Percentiles rank a stretch among this genome's conserved stretches.
Evolutionary conservation across 371 early-diverging fungal genomes (phyloP).

Genomic region (Apophysomyces variabilis): DNA sequence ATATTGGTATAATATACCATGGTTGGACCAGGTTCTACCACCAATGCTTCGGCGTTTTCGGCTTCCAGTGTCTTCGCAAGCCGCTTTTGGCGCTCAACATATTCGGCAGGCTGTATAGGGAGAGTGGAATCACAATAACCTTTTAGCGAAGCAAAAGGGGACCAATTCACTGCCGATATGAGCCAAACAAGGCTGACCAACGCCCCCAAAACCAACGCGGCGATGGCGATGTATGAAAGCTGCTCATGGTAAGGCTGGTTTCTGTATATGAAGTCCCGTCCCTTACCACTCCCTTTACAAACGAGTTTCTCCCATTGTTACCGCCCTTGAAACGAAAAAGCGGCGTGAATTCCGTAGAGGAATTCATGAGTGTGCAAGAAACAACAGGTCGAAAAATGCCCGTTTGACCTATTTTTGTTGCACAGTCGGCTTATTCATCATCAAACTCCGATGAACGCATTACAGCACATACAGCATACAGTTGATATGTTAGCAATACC

Average conservation of each 20-base stretch:
- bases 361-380: neutral
- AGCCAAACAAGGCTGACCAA: neutral
- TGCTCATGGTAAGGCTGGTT: neutral
- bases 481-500: no score
- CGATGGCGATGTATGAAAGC: neutral
- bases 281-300: neutral
- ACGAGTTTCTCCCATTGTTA: no score
- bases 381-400: neutral
- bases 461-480: no score
- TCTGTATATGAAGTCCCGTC: neutral
- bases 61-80: constrained; percentile 41
- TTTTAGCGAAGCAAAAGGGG: constrained; percentile 31
- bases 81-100: constrained; percentile 46
- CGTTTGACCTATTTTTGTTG: neutral
- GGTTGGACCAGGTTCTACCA: constrained; percentile 58
- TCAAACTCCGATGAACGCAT: neutral
- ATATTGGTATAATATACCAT: constrained; percentile 61
- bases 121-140: constrained; percentile 45
- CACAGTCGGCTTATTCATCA: neutral
- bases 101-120: constrained; percentile 50
- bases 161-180: neutral
- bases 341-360: neutral
- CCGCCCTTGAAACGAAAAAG: neutral
- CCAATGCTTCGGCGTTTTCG: constrained; percentile 42
- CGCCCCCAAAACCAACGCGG: neutral